phyloP scores from a whole-genome alignment of 2,329 filamentous ascomycete genomes.

The Epichloe baconii region DNA sequence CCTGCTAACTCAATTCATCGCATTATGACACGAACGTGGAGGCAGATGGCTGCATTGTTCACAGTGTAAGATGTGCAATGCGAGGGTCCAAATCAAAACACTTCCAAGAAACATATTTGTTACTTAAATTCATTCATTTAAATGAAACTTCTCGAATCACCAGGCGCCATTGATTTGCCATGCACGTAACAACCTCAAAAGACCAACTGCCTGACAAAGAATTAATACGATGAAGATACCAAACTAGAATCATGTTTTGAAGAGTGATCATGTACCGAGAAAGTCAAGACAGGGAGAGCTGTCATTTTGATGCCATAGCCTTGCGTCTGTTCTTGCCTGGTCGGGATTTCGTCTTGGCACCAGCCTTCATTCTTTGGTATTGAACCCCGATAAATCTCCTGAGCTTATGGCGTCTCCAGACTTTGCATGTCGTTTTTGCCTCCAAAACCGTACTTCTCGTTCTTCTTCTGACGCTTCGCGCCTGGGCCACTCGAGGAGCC shows the following conservation, averaged over 20 bases:
- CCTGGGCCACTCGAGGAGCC: slow-evolving; percentile 10
- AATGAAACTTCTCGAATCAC: too few species aligned
- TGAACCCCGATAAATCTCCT: slow-evolving; percentile 70
- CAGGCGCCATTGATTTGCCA: too few species aligned
- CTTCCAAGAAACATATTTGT: too few species aligned
- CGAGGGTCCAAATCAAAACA: too few species aligned
- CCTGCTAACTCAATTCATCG: background rate
- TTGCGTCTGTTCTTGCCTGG: slow-evolving; percentile 41
- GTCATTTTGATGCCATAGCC: slow-evolving; percentile 20
- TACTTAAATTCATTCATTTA: too few species aligned
- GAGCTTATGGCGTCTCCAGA: slow-evolving; percentile 78
- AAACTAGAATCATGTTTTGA: background rate
- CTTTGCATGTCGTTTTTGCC: slow-evolving; percentile 85
- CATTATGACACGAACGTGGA: background rate
- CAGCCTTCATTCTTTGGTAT: slow-evolving; percentile 69
- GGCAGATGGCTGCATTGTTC: background rate
- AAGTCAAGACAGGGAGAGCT: background rate
- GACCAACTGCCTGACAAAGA: too few species aligned
- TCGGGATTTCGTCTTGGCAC: slow-evolving; percentile 28
- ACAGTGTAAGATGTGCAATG: too few species aligned
- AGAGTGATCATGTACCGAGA: background rate
- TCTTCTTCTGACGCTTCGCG: slow-evolving; percentile 79
- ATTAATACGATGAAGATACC: background rate
- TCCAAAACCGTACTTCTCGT: slow-evolving; percentile 88
- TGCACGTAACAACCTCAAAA: too few species aligned